Evolutionary conservation across 768 basidiomycete species (phyloP).

Genomic region (Boletus subparvulus): DNA sequence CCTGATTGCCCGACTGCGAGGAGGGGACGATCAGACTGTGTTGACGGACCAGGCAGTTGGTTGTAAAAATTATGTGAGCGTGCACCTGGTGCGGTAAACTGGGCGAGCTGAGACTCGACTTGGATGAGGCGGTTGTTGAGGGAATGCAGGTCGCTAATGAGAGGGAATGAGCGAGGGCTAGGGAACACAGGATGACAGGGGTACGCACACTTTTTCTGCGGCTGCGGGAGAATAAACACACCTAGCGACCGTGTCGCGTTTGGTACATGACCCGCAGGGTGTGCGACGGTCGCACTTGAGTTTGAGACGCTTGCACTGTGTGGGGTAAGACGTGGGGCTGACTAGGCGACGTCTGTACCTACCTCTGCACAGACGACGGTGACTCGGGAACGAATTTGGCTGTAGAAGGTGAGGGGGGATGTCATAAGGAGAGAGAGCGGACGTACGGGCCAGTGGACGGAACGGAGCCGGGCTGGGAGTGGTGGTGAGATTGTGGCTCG

Average conservation of each 20-base stretch:
- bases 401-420: slow-evolving; percentile 25
- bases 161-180: background rate
- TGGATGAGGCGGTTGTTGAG: slow-evolving; percentile 76
- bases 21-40: slow-evolving; percentile 29
- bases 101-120: slow-evolving; percentile 60
- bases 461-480: slow-evolving; percentile 14
- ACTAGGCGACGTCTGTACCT: slow-evolving; percentile 13
- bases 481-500: slow-evolving; percentile 18
- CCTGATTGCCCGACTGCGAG: slow-evolving; percentile 40
- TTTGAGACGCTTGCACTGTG: slow-evolving; percentile 83
- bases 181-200: background rate
- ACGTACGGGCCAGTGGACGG: slow-evolving; percentile 34
- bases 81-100: slow-evolving; percentile 39
- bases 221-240: slow-evolving; percentile 82
- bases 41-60: slow-evolving; percentile 12
- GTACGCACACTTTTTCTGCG: slow-evolving; percentile 76
- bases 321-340: slow-evolving; percentile 4
- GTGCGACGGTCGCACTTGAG: slow-evolving; percentile 79
- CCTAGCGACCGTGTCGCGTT: slow-evolving; percentile 70
- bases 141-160: slow-evolving; percentile 69
- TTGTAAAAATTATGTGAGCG: slow-evolving; percentile 22
- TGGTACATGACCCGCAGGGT: slow-evolving; percentile 76
- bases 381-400: slow-evolving; percentile 72
- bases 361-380: slow-evolving; percentile 85
- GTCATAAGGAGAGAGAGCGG: slow-evolving; percentile 5